Evolutionary conservation across 23 red algal genomes (phyloP).

Genomic region (Gracilariopsis chorda): DNA sequence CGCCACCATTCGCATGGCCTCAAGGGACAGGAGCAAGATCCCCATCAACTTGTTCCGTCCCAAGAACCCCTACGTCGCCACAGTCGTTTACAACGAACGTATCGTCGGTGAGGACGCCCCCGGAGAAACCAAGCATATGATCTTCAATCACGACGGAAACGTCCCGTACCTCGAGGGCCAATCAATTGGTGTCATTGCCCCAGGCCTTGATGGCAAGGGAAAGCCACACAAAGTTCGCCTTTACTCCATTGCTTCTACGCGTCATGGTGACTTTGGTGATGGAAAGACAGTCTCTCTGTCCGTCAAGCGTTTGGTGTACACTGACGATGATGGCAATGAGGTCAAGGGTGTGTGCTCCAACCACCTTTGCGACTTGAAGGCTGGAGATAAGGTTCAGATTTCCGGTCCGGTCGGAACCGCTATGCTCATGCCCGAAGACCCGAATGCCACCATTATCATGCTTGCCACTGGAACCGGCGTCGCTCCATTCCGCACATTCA

Average conservation of each 20-base stretch:
- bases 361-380: slow-evolving; percentile 90
- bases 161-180: slow-evolving; percentile 94
- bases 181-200: slow-evolving; percentile 93
- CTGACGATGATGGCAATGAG: slow-evolving; percentile 84
- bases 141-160: slow-evolving; percentile 90
- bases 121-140: slow-evolving; percentile 95
- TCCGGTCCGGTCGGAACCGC: slow-evolving; percentile 92
- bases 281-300: slow-evolving; percentile 85
- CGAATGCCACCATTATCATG: slow-evolving; percentile 97
- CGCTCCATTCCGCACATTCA: slow-evolving; percentile 94
- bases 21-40: slow-evolving; percentile 60
- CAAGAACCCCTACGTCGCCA: slow-evolving; percentile 72
- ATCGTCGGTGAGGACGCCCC: slow-evolving; percentile 92
- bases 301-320: slow-evolving; percentile 95
- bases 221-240: slow-evolving; percentile 91
- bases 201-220: slow-evolving; percentile 86
- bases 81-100: slow-evolving; percentile 80
- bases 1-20: slow-evolving; percentile 51
- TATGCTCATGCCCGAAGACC: slow-evolving; percentile 96
- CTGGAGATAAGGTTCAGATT: slow-evolving; percentile 85
- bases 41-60: slow-evolving; percentile 93
- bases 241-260: slow-evolving; percentile 96
- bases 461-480: slow-evolving; percentile 96
- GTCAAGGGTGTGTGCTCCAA: slow-evolving; percentile 95
- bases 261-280: slow-evolving; percentile 92